Percentiles rank a stretch among this genome's conserved stretches.
Evolutionary conservation across 352 stramenopile genomes (phyloP).

Genomic region (Achlya hypogyna): DNA sequence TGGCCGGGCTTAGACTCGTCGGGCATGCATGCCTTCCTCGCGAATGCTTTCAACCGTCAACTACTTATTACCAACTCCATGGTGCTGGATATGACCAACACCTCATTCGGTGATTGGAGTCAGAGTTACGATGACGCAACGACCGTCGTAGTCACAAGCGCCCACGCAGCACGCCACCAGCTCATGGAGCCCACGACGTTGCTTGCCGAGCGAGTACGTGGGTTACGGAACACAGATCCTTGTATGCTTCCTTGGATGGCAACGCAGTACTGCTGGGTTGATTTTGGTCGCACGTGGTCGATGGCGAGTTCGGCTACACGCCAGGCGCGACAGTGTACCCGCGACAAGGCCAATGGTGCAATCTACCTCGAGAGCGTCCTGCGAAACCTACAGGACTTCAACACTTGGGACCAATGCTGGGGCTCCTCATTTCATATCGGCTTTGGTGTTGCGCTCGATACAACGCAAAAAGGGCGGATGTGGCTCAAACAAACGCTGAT

Average conservation of each 20-base stretch:
- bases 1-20: neutral
- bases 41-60: slow-evolving; percentile 1
- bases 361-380: neutral
- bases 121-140: neutral
- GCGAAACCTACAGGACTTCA: neutral
- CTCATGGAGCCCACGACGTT: neutral
- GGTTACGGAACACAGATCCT: neutral
- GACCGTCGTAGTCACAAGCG: neutral
- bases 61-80: neutral
- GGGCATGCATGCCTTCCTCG: neutral
- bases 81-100: neutral
- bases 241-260: neutral
- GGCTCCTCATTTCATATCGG: neutral
- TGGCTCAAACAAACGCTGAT: neutral
- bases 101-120: neutral
- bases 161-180: neutral
- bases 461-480: neutral
- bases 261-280: slow-evolving; percentile 9
- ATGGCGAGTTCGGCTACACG: neutral
- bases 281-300: neutral
- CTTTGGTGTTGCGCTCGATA: neutral
- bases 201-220: neutral
- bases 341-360: neutral
- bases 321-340: neutral
- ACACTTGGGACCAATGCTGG: neutral